Evolutionary conservation across 179 eudicot genomes (phyloP).

Genomic region (Drosera spatulata): DNA sequence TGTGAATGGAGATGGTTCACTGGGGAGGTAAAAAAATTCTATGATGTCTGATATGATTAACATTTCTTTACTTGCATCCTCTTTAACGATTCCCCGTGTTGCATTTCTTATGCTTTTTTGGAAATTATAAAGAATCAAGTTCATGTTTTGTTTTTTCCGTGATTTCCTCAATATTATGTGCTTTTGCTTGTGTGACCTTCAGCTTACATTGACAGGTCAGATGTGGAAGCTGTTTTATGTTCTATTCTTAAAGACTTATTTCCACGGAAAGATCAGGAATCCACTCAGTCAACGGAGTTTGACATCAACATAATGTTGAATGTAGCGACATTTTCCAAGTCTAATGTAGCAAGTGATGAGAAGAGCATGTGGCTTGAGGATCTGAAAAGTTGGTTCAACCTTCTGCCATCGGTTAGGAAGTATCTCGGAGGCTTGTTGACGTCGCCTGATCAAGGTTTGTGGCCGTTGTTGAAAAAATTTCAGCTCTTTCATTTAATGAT

Average conservation of each 20-base stretch:
- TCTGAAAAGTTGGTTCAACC: conserved; percentile 55
- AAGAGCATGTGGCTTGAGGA: conserved; percentile 59
- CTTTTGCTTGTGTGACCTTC: conserved; percentile 16
- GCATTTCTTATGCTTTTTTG: too few relatives aligned
- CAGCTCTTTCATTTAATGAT: neutral
- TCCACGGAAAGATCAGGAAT: conserved; percentile 22
- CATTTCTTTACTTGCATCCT: too few relatives aligned
- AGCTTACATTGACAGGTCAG: conserved; percentile 55
- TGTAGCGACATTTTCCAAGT: conserved; percentile 42
- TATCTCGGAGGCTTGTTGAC: conserved; percentile 63
- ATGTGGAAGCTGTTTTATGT: conserved; percentile 53
- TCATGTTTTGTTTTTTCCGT: neutral
- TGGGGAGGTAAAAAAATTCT: conserved; percentile 37
- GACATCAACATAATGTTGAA: conserved; percentile 30
- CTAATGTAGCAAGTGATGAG: conserved; percentile 29
- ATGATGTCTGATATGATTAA: too few relatives aligned
- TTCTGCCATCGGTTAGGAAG: conserved; percentile 63
- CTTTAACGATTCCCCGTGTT: too few relatives aligned
- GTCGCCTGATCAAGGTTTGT: conserved; percentile 56
- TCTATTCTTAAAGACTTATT: conserved; percentile 51
- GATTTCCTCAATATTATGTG: conserved; percentile 3
- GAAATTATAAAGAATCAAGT: too few relatives aligned
- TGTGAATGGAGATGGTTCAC: conserved; percentile 51
- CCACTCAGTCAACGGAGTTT: conserved; percentile 24
- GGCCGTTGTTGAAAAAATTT: neutral